phyloP scores from a whole-genome alignment of 345 rosid genomes.

The Salix udensis region DNA sequence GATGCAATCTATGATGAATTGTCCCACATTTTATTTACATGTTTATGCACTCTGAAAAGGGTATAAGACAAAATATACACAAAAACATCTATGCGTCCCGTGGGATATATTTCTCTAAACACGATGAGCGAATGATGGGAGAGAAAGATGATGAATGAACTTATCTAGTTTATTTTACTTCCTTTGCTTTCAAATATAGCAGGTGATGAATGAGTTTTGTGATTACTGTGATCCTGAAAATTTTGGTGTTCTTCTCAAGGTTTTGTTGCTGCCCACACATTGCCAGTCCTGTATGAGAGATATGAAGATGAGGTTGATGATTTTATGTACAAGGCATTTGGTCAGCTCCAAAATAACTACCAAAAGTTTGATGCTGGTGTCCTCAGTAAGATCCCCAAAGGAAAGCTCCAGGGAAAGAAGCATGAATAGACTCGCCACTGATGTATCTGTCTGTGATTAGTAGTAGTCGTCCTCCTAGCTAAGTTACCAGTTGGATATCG shows the following conservation, averaged over 20 bases:
- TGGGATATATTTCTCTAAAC: not conserved
- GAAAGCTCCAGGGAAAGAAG: conserved; percentile 61
- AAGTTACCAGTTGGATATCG: not conserved
- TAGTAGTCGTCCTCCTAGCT: not conserved
- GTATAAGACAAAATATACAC: not conserved
- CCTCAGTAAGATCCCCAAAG: conserved; percentile 74
- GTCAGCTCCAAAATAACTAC: conserved; percentile 59
- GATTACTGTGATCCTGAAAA: not conserved
- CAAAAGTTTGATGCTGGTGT: conserved; percentile 55
- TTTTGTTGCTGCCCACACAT: conserved; percentile 83
- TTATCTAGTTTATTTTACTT: not conserved
- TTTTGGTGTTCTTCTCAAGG: conserved; percentile 39
- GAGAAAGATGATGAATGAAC: not conserved
- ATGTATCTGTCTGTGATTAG: not conserved
- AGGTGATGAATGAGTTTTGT: not conserved
- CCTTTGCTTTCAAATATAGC: not conserved
- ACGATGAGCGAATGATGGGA: not conserved
- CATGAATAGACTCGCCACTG: conserved; percentile 35
- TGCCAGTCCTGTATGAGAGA: conserved; percentile 86
- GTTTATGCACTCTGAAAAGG: not conserved
- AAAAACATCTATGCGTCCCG: not conserved
- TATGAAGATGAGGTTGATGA: conserved; percentile 75
- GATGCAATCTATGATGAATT: not conserved
- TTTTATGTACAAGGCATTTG: conserved; percentile 43
- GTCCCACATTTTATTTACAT: not conserved